Conservation (phyloP, 805 yeast genomes). For the Spathaspora hagerdaliae region DNA sequence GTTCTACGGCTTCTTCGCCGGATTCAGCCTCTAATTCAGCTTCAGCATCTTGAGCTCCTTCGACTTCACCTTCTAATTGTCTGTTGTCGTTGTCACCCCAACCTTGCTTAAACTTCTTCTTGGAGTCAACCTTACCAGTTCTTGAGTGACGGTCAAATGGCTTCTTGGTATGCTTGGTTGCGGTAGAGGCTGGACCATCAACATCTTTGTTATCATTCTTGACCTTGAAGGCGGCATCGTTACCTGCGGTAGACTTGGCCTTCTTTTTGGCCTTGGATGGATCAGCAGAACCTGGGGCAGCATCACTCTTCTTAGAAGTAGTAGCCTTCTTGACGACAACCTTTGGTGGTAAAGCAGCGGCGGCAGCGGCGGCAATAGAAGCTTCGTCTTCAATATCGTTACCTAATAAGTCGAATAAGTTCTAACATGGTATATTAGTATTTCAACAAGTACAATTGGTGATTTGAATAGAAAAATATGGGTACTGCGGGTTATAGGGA, state of each 20-base stretch:
- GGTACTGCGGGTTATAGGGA: too few relatives aligned
- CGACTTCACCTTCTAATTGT: constrained; percentile 65
- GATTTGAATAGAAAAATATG: too few relatives aligned
- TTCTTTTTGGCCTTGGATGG: constrained; percentile 74
- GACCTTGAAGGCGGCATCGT: constrained; percentile 81
- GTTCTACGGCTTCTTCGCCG: constrained; percentile 37
- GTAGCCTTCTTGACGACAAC: constrained; percentile 79
- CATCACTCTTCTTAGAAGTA: constrained; percentile 83
- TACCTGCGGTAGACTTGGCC: constrained; percentile 70
- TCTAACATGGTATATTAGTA: constrained; percentile 34
- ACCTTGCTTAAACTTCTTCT: constrained; percentile 77
- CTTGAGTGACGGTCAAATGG: constrained; percentile 83
- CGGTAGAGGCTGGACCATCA: constrained; percentile 50
- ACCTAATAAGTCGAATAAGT: constrained; percentile 79
- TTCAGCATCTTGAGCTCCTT: constrained; percentile 37
- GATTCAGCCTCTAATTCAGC: constrained; percentile 46
- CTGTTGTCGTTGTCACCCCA: constrained; percentile 77
- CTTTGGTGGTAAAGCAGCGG: constrained; percentile 54
- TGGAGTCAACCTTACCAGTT: constrained; percentile 78
- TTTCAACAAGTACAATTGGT: neutral
- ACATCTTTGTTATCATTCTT: constrained; percentile 71
- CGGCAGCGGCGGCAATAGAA: constrained; percentile 41
- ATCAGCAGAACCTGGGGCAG: constrained; percentile 77
- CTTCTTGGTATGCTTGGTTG: constrained; percentile 53
- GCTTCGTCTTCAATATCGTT: constrained; percentile 84